Evolutionary conservation across 176 grass and related monocot species (phyloP).

Genomic region (Elymus sibiricus): DNA sequence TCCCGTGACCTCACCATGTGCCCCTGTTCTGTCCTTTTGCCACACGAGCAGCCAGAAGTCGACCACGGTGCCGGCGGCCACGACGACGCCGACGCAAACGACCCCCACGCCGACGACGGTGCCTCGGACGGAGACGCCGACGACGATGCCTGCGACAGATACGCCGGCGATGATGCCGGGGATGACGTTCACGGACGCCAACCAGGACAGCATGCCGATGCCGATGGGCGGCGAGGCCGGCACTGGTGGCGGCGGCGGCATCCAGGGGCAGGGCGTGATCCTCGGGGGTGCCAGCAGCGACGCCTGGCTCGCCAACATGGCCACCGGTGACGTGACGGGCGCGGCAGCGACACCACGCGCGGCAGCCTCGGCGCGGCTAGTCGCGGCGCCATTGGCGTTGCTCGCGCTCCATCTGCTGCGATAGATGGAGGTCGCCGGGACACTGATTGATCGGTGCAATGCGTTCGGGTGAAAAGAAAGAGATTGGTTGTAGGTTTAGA

Average conservation of each 20-base stretch:
- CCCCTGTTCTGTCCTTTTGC: background rate
- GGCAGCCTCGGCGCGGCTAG: background rate
- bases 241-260: slow-evolving; percentile 18
- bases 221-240: slow-evolving; percentile 11
- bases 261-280: slow-evolving; percentile 44
- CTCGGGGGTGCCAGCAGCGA: slow-evolving; percentile 38
- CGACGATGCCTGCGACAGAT: background rate
- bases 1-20: slow-evolving; percentile 22
- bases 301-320: slow-evolving; percentile 74
- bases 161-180: background rate
- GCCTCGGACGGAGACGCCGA: background rate
- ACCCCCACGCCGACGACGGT: background rate
- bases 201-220: slow-evolving; percentile 30
- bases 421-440: background rate
- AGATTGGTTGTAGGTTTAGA: background rate
- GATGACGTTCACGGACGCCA: slow-evolving; percentile 38
- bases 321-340: slow-evolving; percentile 43
- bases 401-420: slow-evolving; percentile 7
- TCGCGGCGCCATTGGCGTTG: background rate
- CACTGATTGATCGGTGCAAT: background rate
- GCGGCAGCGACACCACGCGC: background rate
- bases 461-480: background rate
- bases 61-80: background rate
- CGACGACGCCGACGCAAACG: background rate
- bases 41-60: slow-evolving; percentile 64